Base-by-base conservation (phyloP, 2,329 filamentous ascomycete genomes). In the Sphaerulina populicola region DNA sequence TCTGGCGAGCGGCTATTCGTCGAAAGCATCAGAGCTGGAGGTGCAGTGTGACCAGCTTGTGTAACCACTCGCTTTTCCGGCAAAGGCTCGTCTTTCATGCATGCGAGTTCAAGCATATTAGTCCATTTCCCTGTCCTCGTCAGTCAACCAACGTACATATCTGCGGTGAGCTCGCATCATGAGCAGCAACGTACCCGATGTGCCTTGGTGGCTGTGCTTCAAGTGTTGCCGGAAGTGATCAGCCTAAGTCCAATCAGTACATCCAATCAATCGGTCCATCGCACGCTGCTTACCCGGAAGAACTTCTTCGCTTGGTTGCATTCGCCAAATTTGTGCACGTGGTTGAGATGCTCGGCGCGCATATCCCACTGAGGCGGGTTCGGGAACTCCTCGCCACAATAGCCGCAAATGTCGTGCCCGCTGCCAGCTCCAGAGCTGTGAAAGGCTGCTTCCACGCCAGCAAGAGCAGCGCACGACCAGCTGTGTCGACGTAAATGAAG, bases 281-380 rank as follows among this genome's bases (percentile, higher is more conserved):
- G 14, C 23, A 0, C 15, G 14, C 30, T 23, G n/a, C 47, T 43
- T 47, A 54, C 52, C 35, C 93, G 81, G 73, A 86, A 98, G 69
- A 98, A 98, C 69, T 97, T 97, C 76, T 98, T 98, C 60, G 86
- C 86, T 64, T 93, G 89, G 69, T 98, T 98, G 78, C 93, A 98
- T 72, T 97, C 93, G 57, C 89, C 82, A 67, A 95, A 98, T 67
- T 98, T 98, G 74, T 98, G 93, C 57, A 89, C 80, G 62, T 87
- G 84, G 64, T 89, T 90, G 48, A 98, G 74, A 72, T 98, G 93
- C 51, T 86, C 84, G 48, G 90, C 82, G 52, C 93, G 83, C 55
- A 81, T 77, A 47, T 94, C 86, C 90, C 90, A 96, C 65, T 97
- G 86, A 47, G 88, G 80, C 4, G 90, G 85, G 37, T 87, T 94